These are phyloP conservation scores for Globisporangium viniferum DNA, from an alignment of 352 stramenopile genomes.

Conservation along the genomic window DNA sequence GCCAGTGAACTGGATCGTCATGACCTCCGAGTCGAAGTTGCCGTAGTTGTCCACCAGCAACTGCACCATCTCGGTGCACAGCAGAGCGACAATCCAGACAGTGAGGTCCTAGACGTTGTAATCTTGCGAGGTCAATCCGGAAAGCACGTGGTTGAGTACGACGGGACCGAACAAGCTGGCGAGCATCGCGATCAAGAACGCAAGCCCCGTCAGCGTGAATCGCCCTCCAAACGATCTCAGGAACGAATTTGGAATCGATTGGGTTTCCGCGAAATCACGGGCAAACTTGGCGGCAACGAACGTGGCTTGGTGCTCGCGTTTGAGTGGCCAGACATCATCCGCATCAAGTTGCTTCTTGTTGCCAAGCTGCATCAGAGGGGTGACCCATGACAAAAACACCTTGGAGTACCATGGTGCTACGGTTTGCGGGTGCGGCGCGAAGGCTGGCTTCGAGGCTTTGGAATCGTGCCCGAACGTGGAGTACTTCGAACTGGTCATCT, in stretches of 20 bases:
- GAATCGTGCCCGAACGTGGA: background rate
- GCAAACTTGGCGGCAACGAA: constrained; percentile 25
- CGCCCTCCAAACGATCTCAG: constrained; percentile 28
- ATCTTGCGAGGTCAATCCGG: constrained; percentile 22
- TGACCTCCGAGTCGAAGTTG: constrained; percentile 42
- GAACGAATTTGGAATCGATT: constrained; percentile 33
- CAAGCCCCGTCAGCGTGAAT: constrained; percentile 37
- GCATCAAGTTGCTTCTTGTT: constrained; percentile 46
- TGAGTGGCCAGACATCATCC: constrained; percentile 46
- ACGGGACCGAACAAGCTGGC: constrained; percentile 51
- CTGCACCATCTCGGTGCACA: constrained; percentile 49
- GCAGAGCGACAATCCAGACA: constrained; percentile 43
- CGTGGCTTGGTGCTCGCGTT: constrained; percentile 23
- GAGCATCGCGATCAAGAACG: constrained; percentile 47
- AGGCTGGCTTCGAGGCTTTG: background rate
- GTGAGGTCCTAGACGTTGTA: constrained; percentile 22
- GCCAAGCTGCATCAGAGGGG: constrained; percentile 42
- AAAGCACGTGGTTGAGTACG: constrained; percentile 43
- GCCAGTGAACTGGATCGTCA: constrained; percentile 54
- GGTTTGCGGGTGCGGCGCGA: background rate
- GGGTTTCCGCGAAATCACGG: constrained; percentile 24
- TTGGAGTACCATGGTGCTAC: constrained; percentile 24
- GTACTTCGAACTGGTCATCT: constrained; percentile 2
- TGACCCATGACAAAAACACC: constrained; percentile 44
- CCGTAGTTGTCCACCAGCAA: constrained; percentile 49